Base-by-base conservation (phyloP, 768 basidiomycete species). In the Mycena vitilis region DNA sequence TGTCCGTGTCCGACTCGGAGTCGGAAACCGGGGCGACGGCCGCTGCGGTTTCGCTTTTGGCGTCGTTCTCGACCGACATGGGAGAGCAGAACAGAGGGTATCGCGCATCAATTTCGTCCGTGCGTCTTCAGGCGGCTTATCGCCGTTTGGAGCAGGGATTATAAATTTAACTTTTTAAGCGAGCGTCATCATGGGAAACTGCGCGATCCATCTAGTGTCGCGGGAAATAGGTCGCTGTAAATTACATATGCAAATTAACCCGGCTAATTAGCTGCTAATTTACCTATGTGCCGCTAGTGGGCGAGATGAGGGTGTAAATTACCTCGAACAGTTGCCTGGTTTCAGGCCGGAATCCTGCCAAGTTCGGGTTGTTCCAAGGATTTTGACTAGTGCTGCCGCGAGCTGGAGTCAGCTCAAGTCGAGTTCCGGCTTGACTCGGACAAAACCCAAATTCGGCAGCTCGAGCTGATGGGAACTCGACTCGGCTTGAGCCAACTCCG, bases 1-100 rank as follows among this genome's bases (percentile, higher is more conserved):
- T 53, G 51, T 58, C 68, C 5, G 48, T 23, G 10, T 55, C 38
- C 25, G 47, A 36, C 4, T 55, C 38, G 25, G 47, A 38, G 22
- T 36, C 16, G 6, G 44, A 20, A 45, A 18, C 18, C 18, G 38
- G 54, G 30, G 30, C 52, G 16, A 30, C 25, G 5, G 36, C 36
- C 16, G 22, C 5, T 11, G 51, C 60, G 15, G 56, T 63, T 51
- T 61, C 57, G 62, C 53, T 55, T 47, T 65, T 58, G 45, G 18
- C 54, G 25, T 66, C 65, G 62, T 67, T 61, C 56, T 64, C 66
- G 5, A 34, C 58, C 9, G 70, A 67, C 70, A 71, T 71, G 62
- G 47, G 38, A 40, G 52, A 55, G 60, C 13, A 57, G 65, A 47
- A 30, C 38, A 48, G n/a, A 59, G 42, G n/a, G n/a, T 23, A 38